Evolutionary conservation across 2,329 filamentous ascomycete species (phyloP).

Genomic region (Diaporthe australafricana): DNA sequence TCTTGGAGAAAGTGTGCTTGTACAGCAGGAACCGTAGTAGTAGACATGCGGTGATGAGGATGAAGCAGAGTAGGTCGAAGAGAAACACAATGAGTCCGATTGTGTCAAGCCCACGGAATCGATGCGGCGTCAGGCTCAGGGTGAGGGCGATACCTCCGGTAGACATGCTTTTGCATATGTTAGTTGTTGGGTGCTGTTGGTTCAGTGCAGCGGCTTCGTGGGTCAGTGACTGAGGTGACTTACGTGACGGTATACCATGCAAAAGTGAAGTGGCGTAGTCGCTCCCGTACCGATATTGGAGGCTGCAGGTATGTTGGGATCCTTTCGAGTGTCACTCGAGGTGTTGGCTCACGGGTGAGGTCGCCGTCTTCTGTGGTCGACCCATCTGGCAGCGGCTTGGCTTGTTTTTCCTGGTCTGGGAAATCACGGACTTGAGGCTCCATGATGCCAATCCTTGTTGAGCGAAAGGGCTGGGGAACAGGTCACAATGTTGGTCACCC

Average conservation of each 20-base stretch:
- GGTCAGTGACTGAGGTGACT: constrained; percentile 7
- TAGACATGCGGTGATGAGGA: constrained; percentile 47
- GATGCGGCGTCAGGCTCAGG: constrained; percentile 45
- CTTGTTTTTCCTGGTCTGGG: constrained; percentile 26
- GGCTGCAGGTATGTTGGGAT: constrained; percentile 47
- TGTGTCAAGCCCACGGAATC: constrained; percentile 60
- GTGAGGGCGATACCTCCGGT: constrained; percentile 46
- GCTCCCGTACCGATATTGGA: constrained; percentile 43
- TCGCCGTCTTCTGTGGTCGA: not conserved
- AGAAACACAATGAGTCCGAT: constrained; percentile 64
- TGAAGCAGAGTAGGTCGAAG: constrained; percentile 61
- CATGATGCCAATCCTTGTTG: constrained; percentile 19
- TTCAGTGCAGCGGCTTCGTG: not conserved
- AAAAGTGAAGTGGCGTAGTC: constrained; percentile 48
- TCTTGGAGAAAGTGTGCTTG: constrained; percentile 55
- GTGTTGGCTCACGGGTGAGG: not conserved
- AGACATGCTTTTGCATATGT: constrained; percentile 42
- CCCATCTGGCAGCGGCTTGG: constrained; percentile 18
- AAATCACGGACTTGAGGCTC: constrained; percentile 32
- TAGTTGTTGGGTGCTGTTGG: not conserved
- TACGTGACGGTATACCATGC: constrained; percentile 50
- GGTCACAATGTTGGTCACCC: not conserved
- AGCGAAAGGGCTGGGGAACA: not conserved
- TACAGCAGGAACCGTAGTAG: constrained; percentile 58
- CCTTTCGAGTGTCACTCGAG: constrained; percentile 39